Conservation (phyloP, 2,329 filamentous ascomycete genomes). For the Aschersonia sp. region DNA sequence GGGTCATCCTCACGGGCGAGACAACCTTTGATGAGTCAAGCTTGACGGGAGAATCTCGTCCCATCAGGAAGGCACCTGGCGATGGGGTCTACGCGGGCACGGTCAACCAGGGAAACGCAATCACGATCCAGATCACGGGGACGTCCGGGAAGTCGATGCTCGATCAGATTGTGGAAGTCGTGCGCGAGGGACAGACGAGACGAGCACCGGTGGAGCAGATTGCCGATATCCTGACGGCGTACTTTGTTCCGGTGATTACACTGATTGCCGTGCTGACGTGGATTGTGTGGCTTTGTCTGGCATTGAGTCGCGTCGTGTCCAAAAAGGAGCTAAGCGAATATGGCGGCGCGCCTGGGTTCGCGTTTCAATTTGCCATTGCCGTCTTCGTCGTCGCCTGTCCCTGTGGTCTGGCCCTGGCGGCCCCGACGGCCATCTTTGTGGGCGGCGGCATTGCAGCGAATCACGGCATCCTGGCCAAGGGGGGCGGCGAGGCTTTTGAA, state of each 20-base stretch:
- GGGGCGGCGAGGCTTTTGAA: slow-evolving; percentile 74
- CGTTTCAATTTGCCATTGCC: slow-evolving; percentile 69
- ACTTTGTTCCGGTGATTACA: slow-evolving; percentile 63
- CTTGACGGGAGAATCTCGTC: slow-evolving; percentile 64
- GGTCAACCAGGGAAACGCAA: slow-evolving; percentile 51
- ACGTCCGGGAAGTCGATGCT: slow-evolving; percentile 59
- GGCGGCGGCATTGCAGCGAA: slow-evolving; percentile 68
- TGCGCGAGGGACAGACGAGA: slow-evolving; percentile 63
- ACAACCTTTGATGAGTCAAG: slow-evolving; percentile 79
- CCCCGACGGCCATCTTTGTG: slow-evolving; percentile 74
- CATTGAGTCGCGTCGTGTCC: slow-evolving; percentile 42
- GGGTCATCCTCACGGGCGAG: slow-evolving; percentile 45
- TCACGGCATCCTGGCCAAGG: slow-evolving; percentile 68
- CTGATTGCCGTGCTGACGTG: slow-evolving; percentile 57
- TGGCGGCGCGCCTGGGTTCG: slow-evolving; percentile 59
- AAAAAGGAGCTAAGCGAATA: slow-evolving; percentile 37
- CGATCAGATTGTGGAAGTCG: slow-evolving; percentile 63
- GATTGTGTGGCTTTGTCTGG: slow-evolving; percentile 55
- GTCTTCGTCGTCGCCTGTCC: slow-evolving; percentile 82
- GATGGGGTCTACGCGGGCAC: slow-evolving; percentile 61
- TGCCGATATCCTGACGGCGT: slow-evolving; percentile 57
- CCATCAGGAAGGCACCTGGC: slow-evolving; percentile 46
- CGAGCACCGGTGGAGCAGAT: slow-evolving; percentile 63
- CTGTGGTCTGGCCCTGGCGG: slow-evolving; percentile 72
- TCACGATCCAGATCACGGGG: slow-evolving; percentile 50